These are phyloP conservation scores for Trichoderma guizhouense DNA, from an alignment of 2,329 filamentous ascomycete species.

Conservation along the genomic window DNA sequence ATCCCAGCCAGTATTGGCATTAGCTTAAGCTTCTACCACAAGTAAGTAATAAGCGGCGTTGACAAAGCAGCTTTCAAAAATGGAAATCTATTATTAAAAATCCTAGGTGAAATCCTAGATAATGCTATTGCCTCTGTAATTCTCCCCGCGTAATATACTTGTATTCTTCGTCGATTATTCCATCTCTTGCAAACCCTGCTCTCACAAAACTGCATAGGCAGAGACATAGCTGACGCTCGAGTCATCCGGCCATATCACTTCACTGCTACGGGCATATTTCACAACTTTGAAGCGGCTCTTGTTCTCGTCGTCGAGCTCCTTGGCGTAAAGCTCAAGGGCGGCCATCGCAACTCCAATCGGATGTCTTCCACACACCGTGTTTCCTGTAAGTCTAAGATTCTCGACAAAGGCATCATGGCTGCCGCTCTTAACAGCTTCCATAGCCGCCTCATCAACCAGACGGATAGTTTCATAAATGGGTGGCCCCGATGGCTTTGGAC, in stretches of 20 bases:
- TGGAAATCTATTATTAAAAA: background rate
- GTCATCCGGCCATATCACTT: constrained; percentile 64
- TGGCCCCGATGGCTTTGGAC: constrained; percentile 35
- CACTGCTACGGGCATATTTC: constrained; percentile 79
- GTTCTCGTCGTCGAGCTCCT: constrained; percentile 36
- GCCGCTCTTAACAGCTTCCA: constrained; percentile 79
- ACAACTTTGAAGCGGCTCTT: constrained; percentile 70
- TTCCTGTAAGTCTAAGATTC: constrained; percentile 68
- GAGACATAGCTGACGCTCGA: constrained; percentile 95
- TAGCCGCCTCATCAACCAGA: constrained; percentile 73
- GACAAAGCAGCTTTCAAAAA: constrained; percentile 1
- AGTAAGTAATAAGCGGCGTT: background rate
- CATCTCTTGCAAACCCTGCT: background rate
- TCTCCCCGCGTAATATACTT: background rate
- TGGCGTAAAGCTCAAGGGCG: constrained; percentile 65
- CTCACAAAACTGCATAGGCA: constrained; percentile 73
- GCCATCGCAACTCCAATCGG: constrained; percentile 94
- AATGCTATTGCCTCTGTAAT: background rate
- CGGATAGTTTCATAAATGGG: constrained; percentile 83
- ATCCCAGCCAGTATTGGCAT: background rate
- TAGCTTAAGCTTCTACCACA: background rate
- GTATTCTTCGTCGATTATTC: background rate
- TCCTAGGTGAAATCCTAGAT: background rate
- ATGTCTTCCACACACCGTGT: constrained; percentile 92
- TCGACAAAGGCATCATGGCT: constrained; percentile 66